Evolutionary conservation across 495 filamentous ascomycete species (phyloP).

Genomic region (Podospora didyma): DNA sequence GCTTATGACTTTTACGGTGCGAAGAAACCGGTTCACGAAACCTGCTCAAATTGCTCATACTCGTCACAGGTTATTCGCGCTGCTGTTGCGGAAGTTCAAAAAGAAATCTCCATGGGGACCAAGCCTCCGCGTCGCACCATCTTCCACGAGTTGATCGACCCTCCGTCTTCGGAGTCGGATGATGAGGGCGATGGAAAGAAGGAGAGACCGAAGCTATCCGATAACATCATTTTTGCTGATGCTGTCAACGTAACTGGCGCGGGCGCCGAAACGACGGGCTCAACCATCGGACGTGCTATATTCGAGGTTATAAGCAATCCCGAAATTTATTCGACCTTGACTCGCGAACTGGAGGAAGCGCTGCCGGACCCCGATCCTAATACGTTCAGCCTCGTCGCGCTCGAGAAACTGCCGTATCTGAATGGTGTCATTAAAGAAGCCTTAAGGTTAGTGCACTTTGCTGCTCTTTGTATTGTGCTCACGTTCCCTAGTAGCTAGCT

Average conservation of each 20-base stretch:
- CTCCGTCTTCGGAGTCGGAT: background rate
- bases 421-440: conserved; percentile 32
- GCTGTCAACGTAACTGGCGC: conserved; percentile 31
- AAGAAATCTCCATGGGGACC: conserved; percentile 4
- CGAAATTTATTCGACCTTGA: conserved; percentile 24
- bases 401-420: conserved; percentile 34
- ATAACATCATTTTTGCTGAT: conserved; percentile 24
- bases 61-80: conserved; percentile 12
- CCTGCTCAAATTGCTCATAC: no score
- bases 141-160: conserved; percentile 25
- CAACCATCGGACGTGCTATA: conserved; percentile 32
- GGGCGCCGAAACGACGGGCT: conserved; percentile 38
- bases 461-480: no score
- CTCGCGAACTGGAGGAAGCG: conserved; percentile 27
- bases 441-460: conserved; percentile 13
- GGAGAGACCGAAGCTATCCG: conserved; percentile 19
- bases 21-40: no score
- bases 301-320: conserved; percentile 35
- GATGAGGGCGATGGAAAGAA: conserved; percentile 11
- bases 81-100: conserved; percentile 12
- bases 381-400: conserved; percentile 2
- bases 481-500: no score
- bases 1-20: no score
- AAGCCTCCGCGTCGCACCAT: conserved; percentile 19
- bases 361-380: conserved; percentile 28